A percentile compares a stretch with the other conserved stretches of the same genome.
Evolutionary conservation across 257 asterid genomes (phyloP).

Genomic region (Solanum chiquidenum): DNA sequence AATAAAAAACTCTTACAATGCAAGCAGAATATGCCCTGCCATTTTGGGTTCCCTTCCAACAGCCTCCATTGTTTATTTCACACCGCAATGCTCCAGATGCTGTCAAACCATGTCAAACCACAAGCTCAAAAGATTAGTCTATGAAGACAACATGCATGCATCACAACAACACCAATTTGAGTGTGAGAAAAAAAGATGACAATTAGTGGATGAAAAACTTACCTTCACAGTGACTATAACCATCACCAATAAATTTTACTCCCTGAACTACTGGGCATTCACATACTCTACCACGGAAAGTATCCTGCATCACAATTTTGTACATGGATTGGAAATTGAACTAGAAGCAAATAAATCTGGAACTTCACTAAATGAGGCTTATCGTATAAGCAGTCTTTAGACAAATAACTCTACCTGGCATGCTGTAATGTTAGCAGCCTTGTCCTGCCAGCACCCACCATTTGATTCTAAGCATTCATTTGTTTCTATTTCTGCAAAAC

Average conservation of each 20-base stretch:
- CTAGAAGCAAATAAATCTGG: background rate
- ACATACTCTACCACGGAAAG: conserved; percentile 91
- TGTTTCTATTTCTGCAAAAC: conserved; percentile 65
- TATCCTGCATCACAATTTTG: conserved; percentile 43
- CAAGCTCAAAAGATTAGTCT: background rate
- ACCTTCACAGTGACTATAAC: conserved; percentile 92
- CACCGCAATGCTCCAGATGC: conserved; percentile 90
- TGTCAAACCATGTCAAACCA: conserved; percentile 32
- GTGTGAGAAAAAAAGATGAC: background rate
- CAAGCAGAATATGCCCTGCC: conserved; percentile 87
- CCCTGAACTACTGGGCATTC: conserved; percentile 89
- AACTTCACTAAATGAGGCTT: background rate
- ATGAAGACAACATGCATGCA: background rate
- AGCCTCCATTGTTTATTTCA: conserved; percentile 79
- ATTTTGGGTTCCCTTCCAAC: conserved; percentile 68
- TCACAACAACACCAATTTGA: background rate
- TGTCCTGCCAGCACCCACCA: conserved; percentile 98
- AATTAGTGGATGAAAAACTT: conserved; percentile 1
- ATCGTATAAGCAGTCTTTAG: background rate
- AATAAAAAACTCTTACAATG: conserved; percentile 43
- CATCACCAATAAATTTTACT: conserved; percentile 77
- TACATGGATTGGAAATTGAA: background rate
- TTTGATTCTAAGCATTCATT: conserved; percentile 76
- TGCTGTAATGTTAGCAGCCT: conserved; percentile 61
- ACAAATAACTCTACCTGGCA: conserved; percentile 51